phyloP scores from a whole-genome alignment of 495 filamentous ascomycete species.

The Amphirosellinia nigrospora region DNA sequence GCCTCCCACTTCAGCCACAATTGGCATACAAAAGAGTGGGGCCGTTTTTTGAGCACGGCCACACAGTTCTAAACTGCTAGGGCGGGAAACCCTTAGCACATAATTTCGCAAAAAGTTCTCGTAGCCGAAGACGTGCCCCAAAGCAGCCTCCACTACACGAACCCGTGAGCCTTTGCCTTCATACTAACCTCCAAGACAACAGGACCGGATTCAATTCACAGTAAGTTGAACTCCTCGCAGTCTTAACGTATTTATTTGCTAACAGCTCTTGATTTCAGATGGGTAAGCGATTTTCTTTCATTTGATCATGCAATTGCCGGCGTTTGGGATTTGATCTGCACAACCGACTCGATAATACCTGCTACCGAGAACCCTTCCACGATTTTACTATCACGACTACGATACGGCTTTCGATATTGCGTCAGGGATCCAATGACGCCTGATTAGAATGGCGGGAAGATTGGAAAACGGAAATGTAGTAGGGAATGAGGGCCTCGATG shows the following conservation, averaged over 20 bases:
- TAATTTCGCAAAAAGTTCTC: constrained; percentile 37
- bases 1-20: neutral
- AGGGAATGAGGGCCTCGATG: neutral
- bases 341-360: neutral
- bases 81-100: constrained; percentile 46
- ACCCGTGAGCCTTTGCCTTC: constrained; percentile 32
- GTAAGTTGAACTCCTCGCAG: constrained; percentile 41
- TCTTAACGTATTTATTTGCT: constrained; percentile 18
- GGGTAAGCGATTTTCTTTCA: constrained; percentile 52
- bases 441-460: neutral
- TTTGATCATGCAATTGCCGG: constrained; percentile 15
- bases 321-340: constrained; percentile 9
- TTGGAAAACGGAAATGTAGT: neutral
- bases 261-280: constrained; percentile 48
- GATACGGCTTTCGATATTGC: neutral
- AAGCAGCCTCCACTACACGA: constrained; percentile 28
- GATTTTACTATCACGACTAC: neutral
- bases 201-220: constrained; percentile 44
- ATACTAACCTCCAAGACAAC: constrained; percentile 37
- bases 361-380: neutral
- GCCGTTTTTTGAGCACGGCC: constrained; percentile 22
- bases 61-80: constrained; percentile 36
- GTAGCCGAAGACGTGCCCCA: constrained; percentile 39
- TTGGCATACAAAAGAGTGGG: neutral
- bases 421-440: neutral